Evolutionary conservation across 164 flowering plant genomes (phyloP).

Genomic region (Houttuynia cordata): DNA sequence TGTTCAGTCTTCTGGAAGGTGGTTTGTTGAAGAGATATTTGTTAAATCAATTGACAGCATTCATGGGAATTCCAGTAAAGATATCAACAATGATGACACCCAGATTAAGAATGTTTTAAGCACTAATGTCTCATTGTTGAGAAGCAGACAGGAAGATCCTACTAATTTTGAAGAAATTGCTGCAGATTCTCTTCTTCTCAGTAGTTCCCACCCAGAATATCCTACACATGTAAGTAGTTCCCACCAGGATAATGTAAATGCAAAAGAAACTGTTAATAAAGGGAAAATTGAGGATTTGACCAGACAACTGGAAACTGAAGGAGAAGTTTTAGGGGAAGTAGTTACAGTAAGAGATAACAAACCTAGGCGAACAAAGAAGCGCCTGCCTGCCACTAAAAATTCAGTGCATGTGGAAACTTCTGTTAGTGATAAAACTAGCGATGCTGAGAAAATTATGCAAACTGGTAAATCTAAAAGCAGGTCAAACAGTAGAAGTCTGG

Average conservation of each 20-base stretch:
- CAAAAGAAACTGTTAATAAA: not conserved
- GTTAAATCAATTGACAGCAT: not conserved
- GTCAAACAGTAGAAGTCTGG: not conserved
- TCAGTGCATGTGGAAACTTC: slow-evolving; percentile 1
- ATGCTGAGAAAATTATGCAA: not conserved
- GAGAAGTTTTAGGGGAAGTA: not conserved
- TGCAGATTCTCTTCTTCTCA: not conserved
- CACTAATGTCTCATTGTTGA: not conserved
- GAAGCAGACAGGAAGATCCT: not conserved
- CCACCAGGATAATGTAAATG: not conserved
- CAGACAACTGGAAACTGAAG: not conserved
- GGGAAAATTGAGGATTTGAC: not conserved
- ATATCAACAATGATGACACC: too few relatives aligned
- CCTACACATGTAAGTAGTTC: not conserved
- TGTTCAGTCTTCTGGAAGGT: not conserved
- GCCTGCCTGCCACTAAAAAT: slow-evolving; percentile 4
- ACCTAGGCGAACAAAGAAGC: slow-evolving; percentile 8
- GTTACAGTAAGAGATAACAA: not conserved
- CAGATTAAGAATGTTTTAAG: too few relatives aligned
- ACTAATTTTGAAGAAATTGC: not conserved
- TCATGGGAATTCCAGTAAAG: too few relatives aligned
- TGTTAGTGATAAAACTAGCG: slow-evolving; percentile 1
- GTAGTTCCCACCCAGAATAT: too few relatives aligned
- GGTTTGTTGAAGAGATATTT: not conserved
- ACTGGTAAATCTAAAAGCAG: not conserved